These are phyloP conservation scores for Nakazawaea anatomiae DNA, from an alignment of 805 yeast species.

Conservation along the genomic window DNA sequence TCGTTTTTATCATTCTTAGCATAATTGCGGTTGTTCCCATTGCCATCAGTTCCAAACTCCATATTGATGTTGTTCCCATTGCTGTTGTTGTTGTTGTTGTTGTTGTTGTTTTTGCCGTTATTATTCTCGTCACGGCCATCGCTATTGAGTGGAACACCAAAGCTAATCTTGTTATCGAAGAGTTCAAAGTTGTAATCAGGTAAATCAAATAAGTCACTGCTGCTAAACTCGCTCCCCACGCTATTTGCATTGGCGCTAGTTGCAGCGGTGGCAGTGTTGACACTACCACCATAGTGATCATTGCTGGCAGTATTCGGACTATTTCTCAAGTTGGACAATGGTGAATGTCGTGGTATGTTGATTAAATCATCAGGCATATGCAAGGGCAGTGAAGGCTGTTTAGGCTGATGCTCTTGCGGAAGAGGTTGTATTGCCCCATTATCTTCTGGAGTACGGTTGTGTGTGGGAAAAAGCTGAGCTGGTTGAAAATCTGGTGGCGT, in stretches of 20 bases:
- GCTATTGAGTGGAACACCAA: neutral
- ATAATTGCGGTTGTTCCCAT: neutral
- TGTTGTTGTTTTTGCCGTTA: neutral
- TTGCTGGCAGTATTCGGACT: neutral
- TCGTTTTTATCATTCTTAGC: neutral
- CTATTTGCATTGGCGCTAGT: neutral
- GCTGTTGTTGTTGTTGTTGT: neutral
- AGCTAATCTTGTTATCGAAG: neutral
- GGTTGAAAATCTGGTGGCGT: neutral
- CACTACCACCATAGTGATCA: too few species aligned
- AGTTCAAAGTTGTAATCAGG: constrained; percentile 1
- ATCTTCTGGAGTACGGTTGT: neutral
- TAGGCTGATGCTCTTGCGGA: neutral
- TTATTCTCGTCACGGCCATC: neutral
- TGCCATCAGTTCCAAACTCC: too few species aligned
- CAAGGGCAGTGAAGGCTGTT: neutral
- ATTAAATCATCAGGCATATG: neutral
- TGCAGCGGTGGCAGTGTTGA: too few species aligned
- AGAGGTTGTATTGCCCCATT: neutral
- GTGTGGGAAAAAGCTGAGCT: neutral
- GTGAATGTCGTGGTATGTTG: neutral
- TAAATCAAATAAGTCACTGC: neutral
- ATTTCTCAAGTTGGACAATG: constrained; percentile 1
- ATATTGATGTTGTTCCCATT: neutral
- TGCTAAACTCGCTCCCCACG: neutral